Conservation (phyloP, 345 rosid species). For the Eucalyptus shirleyi region DNA sequence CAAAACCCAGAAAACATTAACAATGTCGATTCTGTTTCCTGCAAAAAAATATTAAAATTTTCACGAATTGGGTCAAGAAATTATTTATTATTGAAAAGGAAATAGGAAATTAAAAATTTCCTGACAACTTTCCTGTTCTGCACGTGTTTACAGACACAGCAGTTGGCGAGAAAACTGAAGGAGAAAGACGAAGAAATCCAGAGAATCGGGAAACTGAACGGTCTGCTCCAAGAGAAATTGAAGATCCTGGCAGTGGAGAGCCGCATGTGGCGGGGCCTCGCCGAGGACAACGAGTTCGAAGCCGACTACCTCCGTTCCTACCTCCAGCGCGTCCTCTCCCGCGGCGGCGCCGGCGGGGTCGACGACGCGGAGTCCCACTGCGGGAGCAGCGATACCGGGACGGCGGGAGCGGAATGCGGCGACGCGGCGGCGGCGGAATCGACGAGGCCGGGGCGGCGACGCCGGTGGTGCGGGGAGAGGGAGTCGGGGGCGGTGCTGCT, state of each 20-base stretch:
- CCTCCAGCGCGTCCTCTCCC: too few relatives aligned
- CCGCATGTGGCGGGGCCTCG: too few relatives aligned
- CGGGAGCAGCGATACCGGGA: neutral
- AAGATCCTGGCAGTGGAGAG: too few relatives aligned
- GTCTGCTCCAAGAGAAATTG: neutral
- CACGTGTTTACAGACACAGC: neutral
- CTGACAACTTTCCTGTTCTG: neutral
- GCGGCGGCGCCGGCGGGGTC: neutral
- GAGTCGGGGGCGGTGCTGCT: too few relatives aligned
- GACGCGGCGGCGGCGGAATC: neutral
- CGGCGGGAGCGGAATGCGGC: slow-evolving; percentile 12
- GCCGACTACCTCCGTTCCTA: too few relatives aligned
- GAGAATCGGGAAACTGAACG: neutral
- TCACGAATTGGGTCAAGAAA: neutral
- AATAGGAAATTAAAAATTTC: neutral
- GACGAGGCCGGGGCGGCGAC: too few relatives aligned
- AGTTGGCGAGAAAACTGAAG: neutral
- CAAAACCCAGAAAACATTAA: neutral
- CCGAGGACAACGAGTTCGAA: too few relatives aligned
- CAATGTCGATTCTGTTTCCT: neutral
- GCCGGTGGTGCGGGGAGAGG: too few relatives aligned
- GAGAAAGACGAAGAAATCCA: neutral
- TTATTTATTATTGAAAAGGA: neutral
- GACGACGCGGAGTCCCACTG: slow-evolving; percentile 59
- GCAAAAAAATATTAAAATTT: neutral